Base-by-base conservation (phyloP, 768 basidiomycete genomes). In the Cyclocybe cylindracea region DNA sequence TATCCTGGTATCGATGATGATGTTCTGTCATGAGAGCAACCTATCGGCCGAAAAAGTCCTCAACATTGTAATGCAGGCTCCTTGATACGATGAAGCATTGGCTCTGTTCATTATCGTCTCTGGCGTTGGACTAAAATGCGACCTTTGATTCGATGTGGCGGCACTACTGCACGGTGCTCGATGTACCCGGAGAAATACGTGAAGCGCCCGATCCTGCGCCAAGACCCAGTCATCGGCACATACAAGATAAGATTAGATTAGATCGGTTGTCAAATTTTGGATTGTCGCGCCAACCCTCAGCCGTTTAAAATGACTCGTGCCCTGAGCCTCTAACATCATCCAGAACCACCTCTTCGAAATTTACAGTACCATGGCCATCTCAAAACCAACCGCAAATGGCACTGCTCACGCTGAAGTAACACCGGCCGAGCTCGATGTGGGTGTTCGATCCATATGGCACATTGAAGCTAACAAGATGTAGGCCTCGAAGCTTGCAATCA, bases 401-500 rank as follows among this genome's bases (percentile, higher is more conserved):
- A 48, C 34, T 38, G 38, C 47, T 40, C 39, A 39, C 33, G 47
- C 39, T 39, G 32, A 48, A 48, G 39, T 39, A 7, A 13, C 39
- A 39, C 47, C 24, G 29, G 47, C 38, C n/a, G 39, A 40, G 29
- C 47, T 48, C 7, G 47, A 48, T 19, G 47, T 48, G 39, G 34
- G 47, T 39, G 29, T 9, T 33, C 10, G 18, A 24, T 39, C 11
- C 4, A 35, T 33, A 48, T 61, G 24, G 24, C 5, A 2, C 24
- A 24, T 3, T 5, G 24, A 24, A 3, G 4, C 37, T 39, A 14
- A 47, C 11, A 13, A 4, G 16, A 6, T 36, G 9, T 40, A 89
- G 88, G 75, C 83, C 2, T 79, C 83, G 5, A 81, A 75, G 57
- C 67, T 90, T 9, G 73, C 66, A 5, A 62, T 87, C 3, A 78